Evolutionary conservation across 441 rosid species (phyloP).

Genomic region (Capsella rubella): DNA sequence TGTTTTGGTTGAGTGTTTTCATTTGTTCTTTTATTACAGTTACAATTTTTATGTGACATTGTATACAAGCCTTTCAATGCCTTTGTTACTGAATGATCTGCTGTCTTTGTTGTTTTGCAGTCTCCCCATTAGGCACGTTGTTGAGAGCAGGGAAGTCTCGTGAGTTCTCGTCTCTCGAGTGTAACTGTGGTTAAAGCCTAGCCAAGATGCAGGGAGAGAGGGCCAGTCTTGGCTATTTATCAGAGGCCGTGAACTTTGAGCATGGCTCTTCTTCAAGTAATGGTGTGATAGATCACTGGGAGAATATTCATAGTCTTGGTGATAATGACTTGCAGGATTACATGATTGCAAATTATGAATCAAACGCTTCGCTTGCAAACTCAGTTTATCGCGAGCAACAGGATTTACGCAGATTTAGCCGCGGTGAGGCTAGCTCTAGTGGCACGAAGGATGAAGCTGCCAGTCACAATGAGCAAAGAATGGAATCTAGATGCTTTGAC

Average conservation of each 20-base stretch:
- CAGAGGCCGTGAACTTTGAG: slow-evolving; percentile 79
- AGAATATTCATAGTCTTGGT: slow-evolving; percentile 60
- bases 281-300: slow-evolving; percentile 73
- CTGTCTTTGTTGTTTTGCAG: slow-evolving; percentile 34
- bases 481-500: slow-evolving; percentile 6
- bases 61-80: not conserved
- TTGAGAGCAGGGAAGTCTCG: slow-evolving; percentile 24
- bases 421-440: slow-evolving; percentile 45
- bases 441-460: slow-evolving; percentile 41
- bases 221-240: slow-evolving; percentile 66
- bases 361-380: slow-evolving; percentile 49
- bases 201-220: slow-evolving; percentile 87
- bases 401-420: slow-evolving; percentile 47
- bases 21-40: not conserved
- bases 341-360: slow-evolving; percentile 55
- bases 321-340: slow-evolving; percentile 62
- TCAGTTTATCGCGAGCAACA: slow-evolving; percentile 63
- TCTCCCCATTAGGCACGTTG: slow-evolving; percentile 34
- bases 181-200: slow-evolving; percentile 28
- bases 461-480: slow-evolving; percentile 34
- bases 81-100: slow-evolving; percentile 27
- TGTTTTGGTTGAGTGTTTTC: slow-evolving; percentile 5
- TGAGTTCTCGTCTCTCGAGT: slow-evolving; percentile 29
- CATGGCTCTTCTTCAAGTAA: slow-evolving; percentile 75
- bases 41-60: not conserved